Evolutionary conservation across 352 stramenopile species (phyloP).

Genomic region (Phytophthora melonis): DNA sequence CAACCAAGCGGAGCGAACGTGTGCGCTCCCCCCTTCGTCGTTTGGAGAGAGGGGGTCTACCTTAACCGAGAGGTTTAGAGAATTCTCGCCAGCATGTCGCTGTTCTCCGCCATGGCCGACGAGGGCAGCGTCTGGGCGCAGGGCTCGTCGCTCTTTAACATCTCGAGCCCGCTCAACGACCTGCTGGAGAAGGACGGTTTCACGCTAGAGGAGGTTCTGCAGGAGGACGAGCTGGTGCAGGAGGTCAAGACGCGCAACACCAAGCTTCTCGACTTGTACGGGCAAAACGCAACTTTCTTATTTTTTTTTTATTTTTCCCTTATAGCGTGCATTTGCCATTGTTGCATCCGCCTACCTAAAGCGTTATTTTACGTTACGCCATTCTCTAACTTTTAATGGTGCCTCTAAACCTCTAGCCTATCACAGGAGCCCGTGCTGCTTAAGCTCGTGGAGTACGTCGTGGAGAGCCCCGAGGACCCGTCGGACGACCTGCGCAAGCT

Average conservation of each 20-base stretch:
- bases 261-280: constrained; percentile 95
- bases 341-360: neutral
- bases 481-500: constrained; percentile 71
- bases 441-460: constrained; percentile 85
- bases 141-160: constrained; percentile 89
- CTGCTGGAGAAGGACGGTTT: constrained; percentile 94
- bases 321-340: neutral
- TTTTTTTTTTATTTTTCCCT: constrained; percentile 6
- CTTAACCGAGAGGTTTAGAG: constrained; percentile 6
- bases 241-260: constrained; percentile 97
- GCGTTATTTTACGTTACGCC: neutral
- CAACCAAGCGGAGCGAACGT: constrained; percentile 30
- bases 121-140: constrained; percentile 87
- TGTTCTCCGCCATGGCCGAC: constrained; percentile 87
- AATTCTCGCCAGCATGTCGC: constrained; percentile 58
- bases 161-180: constrained; percentile 95
- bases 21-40: constrained; percentile 2
- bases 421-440: constrained; percentile 72
- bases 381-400: neutral
- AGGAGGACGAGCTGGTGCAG: constrained; percentile 98
- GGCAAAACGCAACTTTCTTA: neutral
- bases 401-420: constrained; percentile 48
- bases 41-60: neutral
- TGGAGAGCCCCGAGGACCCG: constrained; percentile 56
- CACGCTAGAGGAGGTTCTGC: constrained; percentile 94